Percentiles rank a stretch among this genome's conserved stretches.
These are phyloP conservation scores for Kodamaea laetipori DNA, from an alignment of 805 yeast genomes.

Conservation along the genomic window DNA sequence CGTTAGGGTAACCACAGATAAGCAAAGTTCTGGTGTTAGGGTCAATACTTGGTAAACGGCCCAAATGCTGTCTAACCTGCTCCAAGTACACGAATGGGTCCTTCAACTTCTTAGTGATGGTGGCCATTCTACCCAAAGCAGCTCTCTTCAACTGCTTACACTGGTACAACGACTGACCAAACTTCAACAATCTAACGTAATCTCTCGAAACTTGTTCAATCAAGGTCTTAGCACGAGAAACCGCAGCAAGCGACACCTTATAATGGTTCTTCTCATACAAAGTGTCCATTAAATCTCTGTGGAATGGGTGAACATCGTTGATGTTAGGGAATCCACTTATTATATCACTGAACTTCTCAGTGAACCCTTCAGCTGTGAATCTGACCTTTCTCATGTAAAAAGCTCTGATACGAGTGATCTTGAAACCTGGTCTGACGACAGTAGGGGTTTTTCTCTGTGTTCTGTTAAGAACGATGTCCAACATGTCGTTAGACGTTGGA, in stretches of 20 bases:
- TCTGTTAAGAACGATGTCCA: slow-evolving; percentile 95
- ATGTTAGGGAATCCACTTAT: slow-evolving; percentile 91
- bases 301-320: slow-evolving; percentile 97
- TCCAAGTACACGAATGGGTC: slow-evolving; percentile 92
- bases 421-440: slow-evolving; percentile 95
- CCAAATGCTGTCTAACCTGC: slow-evolving; percentile 98
- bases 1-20: slow-evolving; percentile 99
- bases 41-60: slow-evolving; percentile 96
- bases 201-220: slow-evolving; percentile 97
- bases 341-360: slow-evolving; percentile 86
- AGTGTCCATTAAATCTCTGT: slow-evolving; percentile 96
- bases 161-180: slow-evolving; percentile 97
- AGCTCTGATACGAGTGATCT: slow-evolving; percentile 93
- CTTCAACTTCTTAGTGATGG: slow-evolving; percentile 91
- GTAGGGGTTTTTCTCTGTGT: slow-evolving; percentile 99
- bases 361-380: slow-evolving; percentile 93
- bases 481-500: slow-evolving; percentile 85
- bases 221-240: slow-evolving; percentile 89
- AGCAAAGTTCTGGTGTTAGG: slow-evolving; percentile 97
- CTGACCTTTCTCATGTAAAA: slow-evolving; percentile 98
- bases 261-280: slow-evolving; percentile 97
- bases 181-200: slow-evolving; percentile 88
- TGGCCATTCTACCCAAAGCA: slow-evolving; percentile 99
- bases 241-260: slow-evolving; percentile 93
- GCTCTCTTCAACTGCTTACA: slow-evolving; percentile 99